Evolutionary conservation across 106 monocot species (phyloP).

Genomic region (Dendrobium officinale): DNA sequence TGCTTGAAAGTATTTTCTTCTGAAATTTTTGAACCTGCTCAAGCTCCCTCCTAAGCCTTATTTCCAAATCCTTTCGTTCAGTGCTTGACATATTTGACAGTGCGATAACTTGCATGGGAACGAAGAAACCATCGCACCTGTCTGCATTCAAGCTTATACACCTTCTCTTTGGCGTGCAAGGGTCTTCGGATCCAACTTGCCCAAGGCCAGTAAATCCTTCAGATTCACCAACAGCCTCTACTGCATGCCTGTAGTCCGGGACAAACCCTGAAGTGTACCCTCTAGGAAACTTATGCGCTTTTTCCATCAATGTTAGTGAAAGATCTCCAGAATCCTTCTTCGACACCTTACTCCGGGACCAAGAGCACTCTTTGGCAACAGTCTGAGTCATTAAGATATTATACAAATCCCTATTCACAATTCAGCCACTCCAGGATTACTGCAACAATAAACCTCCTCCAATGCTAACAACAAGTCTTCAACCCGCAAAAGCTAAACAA

Average conservation of each 20-base stretch:
- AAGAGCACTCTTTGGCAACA: slow-evolving; percentile 27
- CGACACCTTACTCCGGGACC: slow-evolving; percentile 14
- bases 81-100: slow-evolving; percentile 43
- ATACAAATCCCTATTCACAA: background rate
- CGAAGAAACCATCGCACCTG: slow-evolving; percentile 29
- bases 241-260: slow-evolving; percentile 25
- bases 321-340: slow-evolving; percentile 13
- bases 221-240: slow-evolving; percentile 55
- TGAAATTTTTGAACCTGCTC: slow-evolving; percentile 52
- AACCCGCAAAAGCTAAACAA: background rate
- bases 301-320: slow-evolving; percentile 35
- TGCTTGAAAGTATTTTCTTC: slow-evolving; percentile 28
- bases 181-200: slow-evolving; percentile 54
- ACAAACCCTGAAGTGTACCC: slow-evolving; percentile 26
- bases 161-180: slow-evolving; percentile 64
- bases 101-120: slow-evolving; percentile 45
- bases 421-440: background rate
- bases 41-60: slow-evolving; percentile 55
- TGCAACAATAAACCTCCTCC: background rate
- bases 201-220: slow-evolving; percentile 56
- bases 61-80: slow-evolving; percentile 40
- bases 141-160: slow-evolving; percentile 68
- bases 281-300: slow-evolving; percentile 24
- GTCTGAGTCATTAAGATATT: slow-evolving; percentile 18
- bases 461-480: background rate